These are phyloP conservation scores for Strobilomyces confusus DNA, from an alignment of 768 basidiomycete species.

Conservation along the genomic window DNA sequence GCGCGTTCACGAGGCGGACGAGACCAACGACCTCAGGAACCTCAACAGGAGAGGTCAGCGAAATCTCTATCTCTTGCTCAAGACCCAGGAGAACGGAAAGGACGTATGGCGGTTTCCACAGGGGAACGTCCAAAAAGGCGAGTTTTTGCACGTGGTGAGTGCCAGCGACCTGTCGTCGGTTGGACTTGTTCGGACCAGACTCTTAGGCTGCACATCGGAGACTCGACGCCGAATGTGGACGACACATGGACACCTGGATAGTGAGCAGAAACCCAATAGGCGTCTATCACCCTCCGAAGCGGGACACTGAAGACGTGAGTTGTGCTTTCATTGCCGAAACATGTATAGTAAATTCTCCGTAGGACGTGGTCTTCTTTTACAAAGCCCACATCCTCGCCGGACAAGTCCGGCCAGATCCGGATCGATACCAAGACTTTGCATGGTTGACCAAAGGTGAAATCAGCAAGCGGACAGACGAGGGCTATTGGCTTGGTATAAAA, in stretches of 20 bases:
- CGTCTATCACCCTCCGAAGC: conserved; percentile 52
- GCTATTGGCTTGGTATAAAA: conserved; percentile 76
- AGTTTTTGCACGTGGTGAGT: conserved; percentile 75
- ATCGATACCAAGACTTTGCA: conserved; percentile 68
- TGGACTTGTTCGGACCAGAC: neutral
- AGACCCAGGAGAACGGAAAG: conserved; percentile 42
- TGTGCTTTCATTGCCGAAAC: neutral
- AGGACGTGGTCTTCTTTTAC: conserved; percentile 86
- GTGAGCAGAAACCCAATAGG: conserved; percentile 90
- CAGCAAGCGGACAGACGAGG: conserved; percentile 54
- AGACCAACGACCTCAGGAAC: conserved; percentile 57
- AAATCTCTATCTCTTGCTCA: conserved; percentile 84
- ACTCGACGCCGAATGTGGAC: conserved; percentile 68
- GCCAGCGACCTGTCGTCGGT: neutral
- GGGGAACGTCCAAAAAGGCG: conserved; percentile 55
- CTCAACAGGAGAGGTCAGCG: conserved; percentile 80
- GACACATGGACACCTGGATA: conserved; percentile 89
- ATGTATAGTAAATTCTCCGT: conserved; percentile 3
- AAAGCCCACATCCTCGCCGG: conserved; percentile 93
- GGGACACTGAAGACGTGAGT: conserved; percentile 37
- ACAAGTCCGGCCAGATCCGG: conserved; percentile 60
- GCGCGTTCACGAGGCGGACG: conserved; percentile 59
- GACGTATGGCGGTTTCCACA: conserved; percentile 81
- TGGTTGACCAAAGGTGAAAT: conserved; percentile 96
- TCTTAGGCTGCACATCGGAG: conserved; percentile 69